A percentile compares a stretch with the other conserved stretches of the same genome.
phyloP scores from a whole-genome alignment of 495 filamentous ascomycete genomes.

The Xylaria curta region DNA sequence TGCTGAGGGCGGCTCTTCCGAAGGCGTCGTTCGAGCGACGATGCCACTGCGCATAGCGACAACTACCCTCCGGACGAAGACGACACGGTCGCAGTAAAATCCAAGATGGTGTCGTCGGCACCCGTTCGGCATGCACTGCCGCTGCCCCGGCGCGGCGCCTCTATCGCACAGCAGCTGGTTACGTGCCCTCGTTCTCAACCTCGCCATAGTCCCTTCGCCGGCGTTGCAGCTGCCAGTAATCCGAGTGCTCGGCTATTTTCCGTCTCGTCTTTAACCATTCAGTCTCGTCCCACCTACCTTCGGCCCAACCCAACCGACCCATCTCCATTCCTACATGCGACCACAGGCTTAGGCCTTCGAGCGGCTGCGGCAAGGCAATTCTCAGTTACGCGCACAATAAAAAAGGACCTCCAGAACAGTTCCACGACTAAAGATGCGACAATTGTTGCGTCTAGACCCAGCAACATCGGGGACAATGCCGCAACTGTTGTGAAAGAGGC shows the following conservation, averaged over 20 bases:
- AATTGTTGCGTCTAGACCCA: background rate
- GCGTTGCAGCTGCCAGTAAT: background rate
- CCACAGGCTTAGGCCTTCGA: background rate
- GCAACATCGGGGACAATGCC: background rate
- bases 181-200: background rate
- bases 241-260: background rate
- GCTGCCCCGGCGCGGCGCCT: slow-evolving; percentile 14
- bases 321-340: background rate
- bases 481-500: background rate
- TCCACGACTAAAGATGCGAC: background rate
- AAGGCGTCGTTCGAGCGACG: slow-evolving; percentile 26
- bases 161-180: slow-evolving; percentile 11
- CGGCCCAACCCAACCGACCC: background rate
- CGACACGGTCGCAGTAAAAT: slow-evolving; percentile 26
- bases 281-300: background rate
- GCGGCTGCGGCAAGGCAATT: slow-evolving; percentile 1
- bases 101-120: slow-evolving; percentile 26
- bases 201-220: background rate
- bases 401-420: slow-evolving; percentile 38
- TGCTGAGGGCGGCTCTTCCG: slow-evolving; percentile 8
- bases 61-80: slow-evolving; percentile 20
- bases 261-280: background rate
- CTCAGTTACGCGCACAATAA: background rate
- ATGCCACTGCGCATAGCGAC: slow-evolving; percentile 27
- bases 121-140: slow-evolving; percentile 22